Conservation (phyloP, 2,329 filamentous ascomycete genomes). For the Calonectria pseudoreteaudii region DNA sequence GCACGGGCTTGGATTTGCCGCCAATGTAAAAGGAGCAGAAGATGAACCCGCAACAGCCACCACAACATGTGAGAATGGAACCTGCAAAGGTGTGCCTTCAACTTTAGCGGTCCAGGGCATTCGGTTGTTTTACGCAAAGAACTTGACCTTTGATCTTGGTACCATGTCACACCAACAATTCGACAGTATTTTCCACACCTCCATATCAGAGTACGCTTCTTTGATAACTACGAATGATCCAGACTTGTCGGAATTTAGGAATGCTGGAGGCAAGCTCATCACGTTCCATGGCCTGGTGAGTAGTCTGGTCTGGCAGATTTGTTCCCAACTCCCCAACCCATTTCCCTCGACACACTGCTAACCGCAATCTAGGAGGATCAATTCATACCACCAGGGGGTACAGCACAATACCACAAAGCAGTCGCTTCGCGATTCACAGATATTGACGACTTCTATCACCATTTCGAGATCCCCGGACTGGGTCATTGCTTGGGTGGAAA, state of each 20-base stretch:
- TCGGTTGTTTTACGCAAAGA: constrained; percentile 5
- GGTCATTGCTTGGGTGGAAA: constrained; percentile 46
- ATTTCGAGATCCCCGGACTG: constrained; percentile 49
- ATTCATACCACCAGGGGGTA: constrained; percentile 28
- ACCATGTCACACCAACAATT: constrained; percentile 1
- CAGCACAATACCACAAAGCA: constrained; percentile 43
- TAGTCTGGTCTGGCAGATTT: not conserved
- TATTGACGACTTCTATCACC: constrained; percentile 46
- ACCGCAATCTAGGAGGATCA: constrained; percentile 29
- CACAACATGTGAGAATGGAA: not conserved
- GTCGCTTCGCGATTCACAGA: constrained; percentile 33
- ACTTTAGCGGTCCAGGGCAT: not conserved
- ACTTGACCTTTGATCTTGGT: not conserved
- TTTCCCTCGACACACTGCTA: not conserved
- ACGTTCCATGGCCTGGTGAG: constrained; percentile 30
- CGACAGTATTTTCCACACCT: not conserved
- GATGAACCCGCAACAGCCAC: not conserved
- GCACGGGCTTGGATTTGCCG: constrained; percentile 9
- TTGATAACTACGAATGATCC: constrained; percentile 18
- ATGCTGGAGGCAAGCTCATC: constrained; percentile 28
- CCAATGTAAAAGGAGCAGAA: not conserved
- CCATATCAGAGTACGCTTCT: not conserved
- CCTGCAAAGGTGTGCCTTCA: not conserved
- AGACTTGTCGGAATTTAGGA: constrained; percentile 24
- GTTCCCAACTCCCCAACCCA: not conserved